Evolutionary conservation across 768 basidiomycete genomes (phyloP).

Genomic region (Podaxis pistillaris): DNA sequence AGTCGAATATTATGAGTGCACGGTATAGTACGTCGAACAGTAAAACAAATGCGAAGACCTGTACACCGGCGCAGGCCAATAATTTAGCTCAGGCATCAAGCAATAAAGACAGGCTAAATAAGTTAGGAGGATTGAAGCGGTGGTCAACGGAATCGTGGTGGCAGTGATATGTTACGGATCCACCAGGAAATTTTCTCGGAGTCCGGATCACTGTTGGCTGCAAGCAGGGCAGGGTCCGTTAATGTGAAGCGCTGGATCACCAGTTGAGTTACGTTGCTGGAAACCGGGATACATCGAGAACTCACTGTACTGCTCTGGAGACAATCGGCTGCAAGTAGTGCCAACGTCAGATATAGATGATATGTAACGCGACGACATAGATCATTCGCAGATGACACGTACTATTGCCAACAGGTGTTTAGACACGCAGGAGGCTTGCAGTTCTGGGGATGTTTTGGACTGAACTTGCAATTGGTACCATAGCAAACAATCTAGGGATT

Average conservation of each 20-base stretch:
- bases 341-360: neutral
- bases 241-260: neutral
- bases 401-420: conserved; percentile 15
- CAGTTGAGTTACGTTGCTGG: neutral
- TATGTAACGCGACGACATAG: neutral
- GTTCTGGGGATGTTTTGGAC: conserved; percentile 8
- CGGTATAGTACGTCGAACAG: too few relatives aligned
- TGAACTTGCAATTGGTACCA: conserved; percentile 11
- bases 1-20: too few relatives aligned
- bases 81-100: too few relatives aligned
- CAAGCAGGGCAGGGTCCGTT: conserved; percentile 6
- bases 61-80: too few relatives aligned
- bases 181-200: too few relatives aligned
- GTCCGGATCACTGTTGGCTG: neutral
- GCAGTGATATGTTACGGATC: too few relatives aligned
- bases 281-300: neutral
- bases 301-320: conserved; percentile 12
- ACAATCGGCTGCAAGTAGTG: neutral
- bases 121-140: too few relatives aligned
- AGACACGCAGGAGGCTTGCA: conserved; percentile 9
- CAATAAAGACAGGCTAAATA: too few relatives aligned
- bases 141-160: too few relatives aligned
- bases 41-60: too few relatives aligned
- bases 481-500: conserved; percentile 9
- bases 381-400: neutral